A percentile compares a stretch with the other conserved stretches of the same genome.
Evolutionary conservation across 371 early-diverging fungal species (phyloP).

Genomic region (Dinochytrium kinnereticum): DNA sequence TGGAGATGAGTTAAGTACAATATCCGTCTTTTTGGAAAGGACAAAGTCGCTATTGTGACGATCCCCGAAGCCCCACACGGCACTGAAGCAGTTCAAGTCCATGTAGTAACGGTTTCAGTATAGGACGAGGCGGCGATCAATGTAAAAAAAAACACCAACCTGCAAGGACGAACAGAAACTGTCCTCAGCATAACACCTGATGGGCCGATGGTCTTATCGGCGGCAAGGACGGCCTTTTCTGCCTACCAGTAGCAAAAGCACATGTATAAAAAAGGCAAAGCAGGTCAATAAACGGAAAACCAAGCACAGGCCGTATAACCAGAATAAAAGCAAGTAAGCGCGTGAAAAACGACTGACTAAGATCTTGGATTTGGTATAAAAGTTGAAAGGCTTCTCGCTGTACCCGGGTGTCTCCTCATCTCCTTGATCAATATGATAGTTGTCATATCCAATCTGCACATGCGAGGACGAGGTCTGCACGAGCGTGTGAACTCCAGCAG

Average conservation of each 20-base stretch:
- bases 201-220: not conserved
- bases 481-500: not conserved
- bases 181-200: not conserved
- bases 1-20: not conserved
- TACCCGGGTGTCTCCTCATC: not conserved
- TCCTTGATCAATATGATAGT: not conserved
- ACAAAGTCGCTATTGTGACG: not conserved
- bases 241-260: not conserved
- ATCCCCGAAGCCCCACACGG: constrained; percentile 1
- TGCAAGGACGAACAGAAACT: not conserved
- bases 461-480: not conserved
- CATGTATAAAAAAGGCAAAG: not conserved
- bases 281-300: no score
- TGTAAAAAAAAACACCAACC: not conserved
- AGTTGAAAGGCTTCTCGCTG: not conserved
- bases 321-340: no score
- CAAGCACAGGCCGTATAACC: no score
- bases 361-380: not conserved
- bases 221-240: constrained; percentile 3
- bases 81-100: not conserved
- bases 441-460: not conserved
- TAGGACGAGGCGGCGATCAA: not conserved
- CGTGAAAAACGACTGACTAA: not conserved
- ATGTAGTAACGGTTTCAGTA: not conserved
- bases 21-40: not conserved